Base-by-base conservation (phyloP, 495 filamentous ascomycete genomes). In the Bacidia rubella region DNA sequence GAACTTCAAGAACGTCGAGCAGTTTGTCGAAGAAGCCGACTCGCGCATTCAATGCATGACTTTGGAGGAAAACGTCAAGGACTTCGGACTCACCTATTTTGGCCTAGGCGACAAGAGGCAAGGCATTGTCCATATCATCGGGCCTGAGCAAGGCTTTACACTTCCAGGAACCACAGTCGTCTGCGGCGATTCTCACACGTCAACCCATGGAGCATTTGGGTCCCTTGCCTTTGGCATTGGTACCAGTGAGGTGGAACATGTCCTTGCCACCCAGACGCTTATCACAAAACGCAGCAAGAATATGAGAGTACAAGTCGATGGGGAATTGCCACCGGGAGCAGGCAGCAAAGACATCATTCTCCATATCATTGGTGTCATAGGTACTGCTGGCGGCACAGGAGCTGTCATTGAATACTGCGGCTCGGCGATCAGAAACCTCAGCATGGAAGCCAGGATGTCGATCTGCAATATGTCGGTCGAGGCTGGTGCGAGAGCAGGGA, bases 381-480 rank as follows among this genome's bases (percentile, higher is more conserved):
- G 92, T 56, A 97, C 92, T 41, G 92, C 92, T 47, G 92, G 90
- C 66, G 92, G 92, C 50, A 98, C 80, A 42, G 90, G 90, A 59
- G 80, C 85, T 48, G 92, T 98, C 54, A 95, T 98, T 60, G 92
- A 98, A 72, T 98, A 85, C 76, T 93, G 87, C 60, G 92, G 92
- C 48, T 93, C 87, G 48, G 87, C 90, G 49, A 95, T 98, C 63
- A 79, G 86, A 56, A 69, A 68, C 39, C 73, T 98, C 59, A 94
- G 87, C 69, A 95, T 98, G 79, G 92, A 98, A 66, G 92, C 92
- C 35, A 83, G 92, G 61, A 97, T 98, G 90, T 95, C 87, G 52
- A 92, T 98, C 64, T 97, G 92, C 70, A 98, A 98, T 73, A 98
- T 98, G 92, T 88, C 90, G n/a, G 96, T 97, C 64, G 92, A 98